Evolutionary conservation across 805 yeast species (phyloP).

Genomic region (Teunomyces atbi): DNA sequence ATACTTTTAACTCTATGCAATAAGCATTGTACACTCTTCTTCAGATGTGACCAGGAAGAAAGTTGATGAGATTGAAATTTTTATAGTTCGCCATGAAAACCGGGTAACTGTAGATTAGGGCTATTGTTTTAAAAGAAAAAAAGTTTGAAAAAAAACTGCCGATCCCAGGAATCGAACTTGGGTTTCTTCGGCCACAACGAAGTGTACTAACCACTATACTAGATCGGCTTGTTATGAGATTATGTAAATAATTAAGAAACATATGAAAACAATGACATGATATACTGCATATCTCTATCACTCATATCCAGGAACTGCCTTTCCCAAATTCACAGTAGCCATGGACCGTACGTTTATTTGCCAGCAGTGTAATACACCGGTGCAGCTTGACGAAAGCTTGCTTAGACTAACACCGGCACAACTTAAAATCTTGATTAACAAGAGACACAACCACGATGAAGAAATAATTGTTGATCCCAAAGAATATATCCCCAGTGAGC

Average conservation of each 20-base stretch:
- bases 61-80: neutral
- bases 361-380: constrained; percentile 61
- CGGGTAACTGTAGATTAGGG: constrained; percentile 3
- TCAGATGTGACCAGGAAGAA: neutral
- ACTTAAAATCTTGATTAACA: constrained; percentile 56
- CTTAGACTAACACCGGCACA: constrained; percentile 49
- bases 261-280: neutral
- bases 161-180: constrained; percentile 54
- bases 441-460: constrained; percentile 15
- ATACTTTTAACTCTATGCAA: neutral
- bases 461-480: constrained; percentile 25
- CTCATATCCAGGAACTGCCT: neutral
- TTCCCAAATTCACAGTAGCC: constrained; percentile 1
- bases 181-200: constrained; percentile 52
- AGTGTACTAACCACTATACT: constrained; percentile 50
- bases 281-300: neutral
- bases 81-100: neutral
- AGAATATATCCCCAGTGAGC: constrained; percentile 37
- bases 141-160: constrained; percentile 29
- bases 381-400: constrained; percentile 48
- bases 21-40: neutral
- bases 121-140: neutral
- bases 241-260: neutral
- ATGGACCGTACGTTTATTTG: constrained; percentile 35
- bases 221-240: constrained; percentile 39